Evolutionary conservation across 306 rosid species (phyloP).

Genomic region (Calophaca sinica): DNA sequence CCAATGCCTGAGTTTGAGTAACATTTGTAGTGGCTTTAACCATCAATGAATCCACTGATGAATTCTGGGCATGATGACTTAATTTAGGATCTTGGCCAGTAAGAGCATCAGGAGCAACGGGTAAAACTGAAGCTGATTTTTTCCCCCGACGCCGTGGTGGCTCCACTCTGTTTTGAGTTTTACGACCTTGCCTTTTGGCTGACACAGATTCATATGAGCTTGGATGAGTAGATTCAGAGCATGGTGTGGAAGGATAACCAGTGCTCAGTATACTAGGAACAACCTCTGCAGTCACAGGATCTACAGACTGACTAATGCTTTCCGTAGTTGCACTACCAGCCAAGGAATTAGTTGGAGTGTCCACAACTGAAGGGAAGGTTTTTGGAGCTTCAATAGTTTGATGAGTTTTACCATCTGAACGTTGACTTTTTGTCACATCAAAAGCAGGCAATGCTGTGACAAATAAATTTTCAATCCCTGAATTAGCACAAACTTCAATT

Average conservation of each 20-base stretch:
- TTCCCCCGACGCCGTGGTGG: slow-evolving; percentile 86
- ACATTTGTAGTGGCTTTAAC: slow-evolving; percentile 57
- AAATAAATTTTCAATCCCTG: slow-evolving; percentile 44
- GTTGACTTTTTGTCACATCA: slow-evolving; percentile 53
- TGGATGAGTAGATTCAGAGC: slow-evolving; percentile 57
- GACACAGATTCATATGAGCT: slow-evolving; percentile 61
- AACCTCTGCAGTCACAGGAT: slow-evolving; percentile 53
- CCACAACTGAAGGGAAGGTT: slow-evolving; percentile 49
- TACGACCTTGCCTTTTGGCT: slow-evolving; percentile 81
- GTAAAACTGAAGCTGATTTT: slow-evolving; percentile 54
- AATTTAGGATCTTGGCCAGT: slow-evolving; percentile 62
- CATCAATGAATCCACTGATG: slow-evolving; percentile 54
- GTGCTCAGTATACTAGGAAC: slow-evolving; percentile 49
- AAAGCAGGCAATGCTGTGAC: slow-evolving; percentile 46
- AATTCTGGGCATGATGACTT: slow-evolving; percentile 54
- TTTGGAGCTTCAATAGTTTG: slow-evolving; percentile 50
- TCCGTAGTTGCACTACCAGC: slow-evolving; percentile 49
- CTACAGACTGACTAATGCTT: slow-evolving; percentile 38
- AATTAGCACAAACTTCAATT: slow-evolving; percentile 44
- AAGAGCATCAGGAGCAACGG: slow-evolving; percentile 54
- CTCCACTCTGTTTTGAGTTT: slow-evolving; percentile 72
- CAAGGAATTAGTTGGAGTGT: slow-evolving; percentile 54
- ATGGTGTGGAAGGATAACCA: slow-evolving; percentile 50
- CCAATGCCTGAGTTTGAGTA: slow-evolving; percentile 59
- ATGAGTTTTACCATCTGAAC: slow-evolving; percentile 48